phyloP scores from a whole-genome alignment of 257 asterid species.

The Jasminum sambac region DNA sequence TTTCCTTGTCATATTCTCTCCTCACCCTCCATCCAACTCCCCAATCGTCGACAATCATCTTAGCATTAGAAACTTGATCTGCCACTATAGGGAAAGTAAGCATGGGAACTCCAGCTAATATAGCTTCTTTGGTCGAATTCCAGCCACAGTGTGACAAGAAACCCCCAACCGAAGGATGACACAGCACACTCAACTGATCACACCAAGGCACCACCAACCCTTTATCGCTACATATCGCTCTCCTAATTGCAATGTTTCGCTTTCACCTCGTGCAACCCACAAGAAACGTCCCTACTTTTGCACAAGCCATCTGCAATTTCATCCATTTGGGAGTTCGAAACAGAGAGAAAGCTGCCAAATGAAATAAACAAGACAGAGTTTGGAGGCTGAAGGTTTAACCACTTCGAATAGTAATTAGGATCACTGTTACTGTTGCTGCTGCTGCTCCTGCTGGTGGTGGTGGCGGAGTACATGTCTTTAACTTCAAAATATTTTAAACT shows the following conservation, averaged over 20 bases:
- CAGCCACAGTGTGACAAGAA: slow-evolving; percentile 75
- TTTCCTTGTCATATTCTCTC: slow-evolving; percentile 28
- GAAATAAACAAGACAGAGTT: slow-evolving; percentile 55
- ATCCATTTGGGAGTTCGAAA: slow-evolving; percentile 40
- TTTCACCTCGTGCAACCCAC: slow-evolving; percentile 51
- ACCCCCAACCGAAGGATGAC: slow-evolving; percentile 53
- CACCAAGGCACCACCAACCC: slow-evolving; percentile 66
- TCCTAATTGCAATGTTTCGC: slow-evolving; percentile 1
- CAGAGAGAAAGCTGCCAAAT: slow-evolving; percentile 62
- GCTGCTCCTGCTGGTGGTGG: neutral
- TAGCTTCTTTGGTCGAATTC: slow-evolving; percentile 60
- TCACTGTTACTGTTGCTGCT: neutral
- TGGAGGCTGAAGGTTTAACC: slow-evolving; percentile 57
- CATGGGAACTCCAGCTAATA: slow-evolving; percentile 49
- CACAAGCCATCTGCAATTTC: slow-evolving; percentile 44
- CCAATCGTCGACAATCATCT: slow-evolving; percentile 60
- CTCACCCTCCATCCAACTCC: slow-evolving; percentile 49
- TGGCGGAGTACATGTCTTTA: neutral
- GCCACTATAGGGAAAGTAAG: slow-evolving; percentile 43
- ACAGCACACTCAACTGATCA: slow-evolving; percentile 52
- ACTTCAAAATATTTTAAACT: slow-evolving; percentile 31
- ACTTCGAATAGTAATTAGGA: slow-evolving; percentile 35
- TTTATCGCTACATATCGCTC: slow-evolving; percentile 17
- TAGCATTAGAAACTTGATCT: slow-evolving; percentile 57
- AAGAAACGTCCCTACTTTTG: slow-evolving; percentile 43